A percentile compares a stretch with the other conserved stretches of the same genome.
Evolutionary conservation across 805 yeast genomes (phyloP).

Genomic region (Lachancea dasiensis): DNA sequence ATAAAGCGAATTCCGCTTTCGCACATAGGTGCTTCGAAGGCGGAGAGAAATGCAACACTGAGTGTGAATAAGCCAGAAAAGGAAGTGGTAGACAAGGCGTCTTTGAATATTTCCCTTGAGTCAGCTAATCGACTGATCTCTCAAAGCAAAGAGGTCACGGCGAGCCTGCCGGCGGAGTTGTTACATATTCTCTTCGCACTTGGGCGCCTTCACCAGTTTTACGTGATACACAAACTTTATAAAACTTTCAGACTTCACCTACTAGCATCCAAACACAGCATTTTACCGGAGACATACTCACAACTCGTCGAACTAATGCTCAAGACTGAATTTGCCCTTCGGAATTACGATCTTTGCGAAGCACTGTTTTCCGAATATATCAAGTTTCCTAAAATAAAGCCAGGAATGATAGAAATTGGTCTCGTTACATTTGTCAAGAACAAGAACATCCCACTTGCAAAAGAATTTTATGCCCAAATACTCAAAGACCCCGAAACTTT

Average conservation of each 20-base stretch:
- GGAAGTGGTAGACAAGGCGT: too few relatives aligned
- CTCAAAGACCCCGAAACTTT: constrained; percentile 28
- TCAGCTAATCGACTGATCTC: too few relatives aligned
- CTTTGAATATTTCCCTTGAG: too few relatives aligned
- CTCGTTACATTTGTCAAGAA: constrained; percentile 25
- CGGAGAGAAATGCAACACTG: too few relatives aligned
- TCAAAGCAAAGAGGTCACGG: too few relatives aligned
- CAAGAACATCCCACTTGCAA: constrained; percentile 25
- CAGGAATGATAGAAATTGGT: constrained; percentile 21
- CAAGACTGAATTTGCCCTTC: constrained; percentile 15
- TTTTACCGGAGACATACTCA: constrained; percentile 3
- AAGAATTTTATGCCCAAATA: constrained; percentile 28
- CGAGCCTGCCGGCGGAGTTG: too few relatives aligned
- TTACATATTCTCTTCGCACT: constrained; percentile 3
- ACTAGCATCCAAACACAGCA: constrained; percentile 6
- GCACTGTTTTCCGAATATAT: constrained; percentile 26
- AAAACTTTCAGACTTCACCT: constrained; percentile 10
- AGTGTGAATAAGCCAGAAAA: too few relatives aligned
- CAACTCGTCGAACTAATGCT: constrained; percentile 17
- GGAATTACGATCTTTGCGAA: constrained; percentile 23
- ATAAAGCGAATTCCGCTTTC: background rate
- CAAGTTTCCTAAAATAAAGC: constrained; percentile 18
- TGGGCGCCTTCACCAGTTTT: constrained; percentile 1
- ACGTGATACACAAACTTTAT: constrained; percentile 23
- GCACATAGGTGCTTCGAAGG: too few relatives aligned